Evolutionary conservation across 1,284 basidiomycete species (phyloP).

Genomic region (Ustilago curta): DNA sequence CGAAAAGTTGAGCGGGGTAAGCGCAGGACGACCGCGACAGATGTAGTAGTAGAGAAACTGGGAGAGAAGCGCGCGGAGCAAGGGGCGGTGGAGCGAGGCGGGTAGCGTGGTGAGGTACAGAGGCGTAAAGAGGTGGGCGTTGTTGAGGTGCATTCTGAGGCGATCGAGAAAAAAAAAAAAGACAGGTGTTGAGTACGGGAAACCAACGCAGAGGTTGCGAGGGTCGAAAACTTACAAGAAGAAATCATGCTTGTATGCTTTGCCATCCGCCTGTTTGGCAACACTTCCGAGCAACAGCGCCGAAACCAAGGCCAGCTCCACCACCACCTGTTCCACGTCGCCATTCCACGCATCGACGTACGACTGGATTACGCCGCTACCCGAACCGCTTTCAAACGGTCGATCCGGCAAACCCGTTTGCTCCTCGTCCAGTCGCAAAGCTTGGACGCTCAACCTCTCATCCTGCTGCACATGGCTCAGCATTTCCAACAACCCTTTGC

Average conservation of each 20-base stretch:
- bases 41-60: conserved; percentile 37
- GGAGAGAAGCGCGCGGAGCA: conserved; percentile 23
- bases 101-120: conserved; percentile 14
- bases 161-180: not conserved
- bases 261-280: conserved; percentile 7
- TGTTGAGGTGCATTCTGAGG: conserved; percentile 46
- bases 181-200: not conserved
- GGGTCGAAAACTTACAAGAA: conserved; percentile 30
- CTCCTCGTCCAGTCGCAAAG: conserved; percentile 11
- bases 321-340: conserved; percentile 2
- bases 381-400: conserved; percentile 12
- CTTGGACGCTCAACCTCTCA: conserved; percentile 3
- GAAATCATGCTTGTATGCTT: conserved; percentile 39
- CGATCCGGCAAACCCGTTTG: conserved; percentile 17
- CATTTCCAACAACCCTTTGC: conserved; percentile 16
- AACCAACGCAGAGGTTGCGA: too few species aligned
- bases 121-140: conserved; percentile 42
- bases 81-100: not conserved
- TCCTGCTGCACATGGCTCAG: conserved; percentile 25
- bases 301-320: conserved; percentile 30
- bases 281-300: conserved; percentile 35
- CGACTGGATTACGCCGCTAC: conserved; percentile 18
- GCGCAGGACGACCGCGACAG: conserved; percentile 26
- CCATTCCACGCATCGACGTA: conserved; percentile 34
- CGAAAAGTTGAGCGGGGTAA: conserved; percentile 4